phyloP scores from a whole-genome alignment of 208 protist genomes.

The Crithidia expoeki region DNA sequence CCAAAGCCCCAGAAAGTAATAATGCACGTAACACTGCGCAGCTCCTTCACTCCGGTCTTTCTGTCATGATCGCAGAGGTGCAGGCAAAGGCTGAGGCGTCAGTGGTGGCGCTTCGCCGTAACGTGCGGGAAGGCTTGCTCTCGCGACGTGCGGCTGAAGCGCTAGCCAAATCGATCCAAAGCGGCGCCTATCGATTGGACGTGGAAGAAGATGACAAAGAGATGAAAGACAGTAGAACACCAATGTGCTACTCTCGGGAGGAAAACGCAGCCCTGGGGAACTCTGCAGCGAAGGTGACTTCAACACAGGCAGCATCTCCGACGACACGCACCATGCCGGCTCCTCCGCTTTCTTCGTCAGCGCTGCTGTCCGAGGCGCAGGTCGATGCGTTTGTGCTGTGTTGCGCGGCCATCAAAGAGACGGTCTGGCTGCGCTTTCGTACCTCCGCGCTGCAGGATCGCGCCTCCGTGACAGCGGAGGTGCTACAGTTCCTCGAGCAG shows the following conservation, averaged over 20 bases:
- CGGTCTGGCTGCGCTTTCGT: conserved; percentile 30
- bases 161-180: conserved; percentile 54
- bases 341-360: neutral
- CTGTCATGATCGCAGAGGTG: conserved; percentile 8
- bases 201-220: neutral
- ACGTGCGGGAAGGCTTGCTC: conserved; percentile 29
- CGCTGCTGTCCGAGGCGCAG: conserved; percentile 1
- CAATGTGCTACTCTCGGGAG: too few relatives aligned
- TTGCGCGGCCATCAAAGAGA: conserved; percentile 30
- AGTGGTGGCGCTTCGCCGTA: conserved; percentile 23
- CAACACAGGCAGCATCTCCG: neutral
- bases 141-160: conserved; percentile 15
- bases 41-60: conserved; percentile 20
- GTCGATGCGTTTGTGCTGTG: conserved; percentile 39
- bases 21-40: neutral
- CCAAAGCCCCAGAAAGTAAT: neutral
- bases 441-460: conserved; percentile 9
- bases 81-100: conserved; percentile 14
- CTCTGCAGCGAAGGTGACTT: neutral
- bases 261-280: neutral
- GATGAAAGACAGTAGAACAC: neutral
- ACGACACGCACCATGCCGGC: neutral
- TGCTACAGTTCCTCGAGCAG: conserved; percentile 34
- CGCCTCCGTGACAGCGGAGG: conserved; percentile 13
- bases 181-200: conserved; percentile 37